Base-by-base conservation (phyloP, 2,329 filamentous ascomycete species). In the Phyllosticta citribraziliensis region DNA sequence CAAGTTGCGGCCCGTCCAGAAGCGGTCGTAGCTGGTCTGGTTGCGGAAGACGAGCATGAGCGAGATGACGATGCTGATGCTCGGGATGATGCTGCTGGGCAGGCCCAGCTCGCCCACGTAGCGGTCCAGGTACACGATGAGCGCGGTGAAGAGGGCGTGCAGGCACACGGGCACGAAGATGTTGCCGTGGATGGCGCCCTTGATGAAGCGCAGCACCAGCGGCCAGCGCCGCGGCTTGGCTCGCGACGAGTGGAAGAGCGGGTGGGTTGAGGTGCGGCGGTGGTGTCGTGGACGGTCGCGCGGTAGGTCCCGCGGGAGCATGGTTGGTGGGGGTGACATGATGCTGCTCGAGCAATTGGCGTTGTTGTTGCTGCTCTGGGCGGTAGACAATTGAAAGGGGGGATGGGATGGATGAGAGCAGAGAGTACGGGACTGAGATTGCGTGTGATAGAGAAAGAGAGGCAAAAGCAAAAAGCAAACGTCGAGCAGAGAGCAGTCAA, bases 21-120 rank as follows among this genome's bases (percentile, higher is more conserved):
- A 87, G 1, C 84, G 78, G 66, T 85, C 84, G 72, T 86, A 87
- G 58, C 78, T 81, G 2, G 84, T 86, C 65, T 81, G 78, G 66
- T 87, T 87, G 47, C 84, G 80, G 73, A 87, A 87, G 27, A 87
- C 84, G 35, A 87, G 82, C 79, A 87, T 86, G 51, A 87, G 70
- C 67, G 84, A 84, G 2, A 87, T 84, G 57, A 87, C 84, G 61
- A 87, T 87, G 35, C 81, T 84, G 1, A 87, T 74, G 14, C 79
- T 82, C 1, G 84, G 84, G 53, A 87, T 83, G 64, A 86, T 85
- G 65, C 76, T 81, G 55, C 77, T 77, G 9, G 84, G 84, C 40
- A 87, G 76, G 50, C 78, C 80, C 35, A 86, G 75, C 58, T 79
- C 70, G 17, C 71, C 71, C 63, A 76, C 74, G 24, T 81, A 76